Percentiles rank a stretch among this genome's conserved stretches.
Evolutionary conservation across 1,284 basidiomycete genomes (phyloP).

Genomic region (Rhodotorula glutinis): DNA sequence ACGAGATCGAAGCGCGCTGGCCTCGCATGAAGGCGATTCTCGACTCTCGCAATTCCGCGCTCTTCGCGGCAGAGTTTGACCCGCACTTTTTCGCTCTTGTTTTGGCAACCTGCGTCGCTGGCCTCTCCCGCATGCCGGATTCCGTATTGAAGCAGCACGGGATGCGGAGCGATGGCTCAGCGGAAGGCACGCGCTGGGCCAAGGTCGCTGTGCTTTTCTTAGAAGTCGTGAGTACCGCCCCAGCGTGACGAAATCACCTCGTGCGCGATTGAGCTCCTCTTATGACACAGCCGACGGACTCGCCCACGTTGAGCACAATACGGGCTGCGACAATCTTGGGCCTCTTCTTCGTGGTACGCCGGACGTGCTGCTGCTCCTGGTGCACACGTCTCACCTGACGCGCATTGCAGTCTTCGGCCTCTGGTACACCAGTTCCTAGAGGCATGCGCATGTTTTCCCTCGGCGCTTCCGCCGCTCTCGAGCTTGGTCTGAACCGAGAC

Average conservation of each 20-base stretch:
- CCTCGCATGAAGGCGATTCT: background rate
- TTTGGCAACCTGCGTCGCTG: conserved; percentile 12
- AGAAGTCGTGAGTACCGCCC: no score
- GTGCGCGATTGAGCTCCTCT: no score
- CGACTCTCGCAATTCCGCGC: background rate
- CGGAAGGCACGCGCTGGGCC: conserved; percentile 18
- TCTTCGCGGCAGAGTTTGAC: conserved; percentile 2
- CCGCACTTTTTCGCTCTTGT: conserved; percentile 16
- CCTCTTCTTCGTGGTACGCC: background rate
- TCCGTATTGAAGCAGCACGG: conserved; percentile 1
- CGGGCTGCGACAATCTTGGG: conserved; percentile 6
- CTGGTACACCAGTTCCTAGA: no score
- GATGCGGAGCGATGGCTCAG: conserved; percentile 6
- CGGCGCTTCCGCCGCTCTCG: conserved; percentile 20
- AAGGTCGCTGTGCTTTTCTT: conserved; percentile 13
- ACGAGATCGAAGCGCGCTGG: conserved; percentile 4
- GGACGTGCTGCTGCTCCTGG: background rate
- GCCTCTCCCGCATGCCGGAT: conserved; percentile 24
- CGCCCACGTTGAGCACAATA: conserved; percentile 14
- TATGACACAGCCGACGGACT: conserved; percentile 14
- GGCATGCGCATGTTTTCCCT: conserved; percentile 18
- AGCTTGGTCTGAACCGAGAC: conserved; percentile 36
- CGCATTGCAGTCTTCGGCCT: background rate
- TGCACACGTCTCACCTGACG: background rate
- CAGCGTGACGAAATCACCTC: no score